Conservation (phyloP, 768 basidiomycete genomes). For the Lentinula raphanica region DNA sequence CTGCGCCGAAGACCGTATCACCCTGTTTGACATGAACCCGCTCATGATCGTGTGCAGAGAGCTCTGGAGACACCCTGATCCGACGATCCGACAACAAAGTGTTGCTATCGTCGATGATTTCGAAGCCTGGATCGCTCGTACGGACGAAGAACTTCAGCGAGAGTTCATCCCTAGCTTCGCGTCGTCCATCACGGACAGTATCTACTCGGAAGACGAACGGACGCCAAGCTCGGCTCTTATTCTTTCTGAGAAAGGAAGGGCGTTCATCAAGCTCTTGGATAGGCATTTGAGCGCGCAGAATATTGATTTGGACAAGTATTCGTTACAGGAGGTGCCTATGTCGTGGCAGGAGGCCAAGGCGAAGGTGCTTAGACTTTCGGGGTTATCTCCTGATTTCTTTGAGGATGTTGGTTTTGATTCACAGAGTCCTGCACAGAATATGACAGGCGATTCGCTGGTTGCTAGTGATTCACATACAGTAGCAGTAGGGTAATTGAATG, state of each 20-base stretch:
- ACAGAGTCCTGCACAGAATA: background rate
- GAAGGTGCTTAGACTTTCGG: slow-evolving; percentile 2
- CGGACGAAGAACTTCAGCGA: slow-evolving; percentile 1
- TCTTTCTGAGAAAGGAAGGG: slow-evolving; percentile 1
- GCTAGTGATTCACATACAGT: slow-evolving; percentile 1
- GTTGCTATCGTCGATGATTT: slow-evolving; percentile 1
- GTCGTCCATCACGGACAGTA: slow-evolving; percentile 2
- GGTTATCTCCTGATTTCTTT: slow-evolving; percentile 1
- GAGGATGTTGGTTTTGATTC: background rate
- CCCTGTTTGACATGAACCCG: slow-evolving; percentile 5
- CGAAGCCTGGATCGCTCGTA: slow-evolving; percentile 2
- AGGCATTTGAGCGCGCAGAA: background rate
- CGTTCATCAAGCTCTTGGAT: background rate
- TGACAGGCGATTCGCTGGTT: background rate
- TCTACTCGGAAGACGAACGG: slow-evolving; percentile 3
- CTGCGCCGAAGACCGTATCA: slow-evolving; percentile 3
- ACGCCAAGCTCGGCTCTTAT: slow-evolving; percentile 1
- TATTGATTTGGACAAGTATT: slow-evolving; percentile 4
- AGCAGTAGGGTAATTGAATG: background rate
- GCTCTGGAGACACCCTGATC: slow-evolving; percentile 3
- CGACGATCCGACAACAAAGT: background rate
- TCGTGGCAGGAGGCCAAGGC: slow-evolving; percentile 4
- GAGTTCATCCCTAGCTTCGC: slow-evolving; percentile 7
- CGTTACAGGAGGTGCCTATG: slow-evolving; percentile 6
- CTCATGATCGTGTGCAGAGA: slow-evolving; percentile 2